These are phyloP conservation scores for Apiospora hydei DNA, from an alignment of 2,329 filamentous ascomycete genomes.

Conservation along the genomic window DNA sequence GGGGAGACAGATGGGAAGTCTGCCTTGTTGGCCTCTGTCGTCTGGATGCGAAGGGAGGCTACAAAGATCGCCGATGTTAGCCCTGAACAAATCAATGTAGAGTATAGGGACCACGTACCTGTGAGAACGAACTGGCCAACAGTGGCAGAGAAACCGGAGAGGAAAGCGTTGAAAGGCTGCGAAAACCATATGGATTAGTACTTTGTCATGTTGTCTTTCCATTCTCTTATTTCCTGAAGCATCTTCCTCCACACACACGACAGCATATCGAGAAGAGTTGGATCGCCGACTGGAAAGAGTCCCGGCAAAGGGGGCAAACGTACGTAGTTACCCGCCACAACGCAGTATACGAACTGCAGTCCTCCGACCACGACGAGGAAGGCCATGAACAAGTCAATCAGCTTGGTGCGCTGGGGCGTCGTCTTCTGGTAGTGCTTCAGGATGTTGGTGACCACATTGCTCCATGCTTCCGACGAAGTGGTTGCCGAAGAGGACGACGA, in stretches of 20 bases:
- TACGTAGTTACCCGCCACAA: constrained; percentile 94
- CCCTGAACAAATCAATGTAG: background rate
- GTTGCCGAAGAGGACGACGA: constrained; percentile 3
- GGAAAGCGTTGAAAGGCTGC: constrained; percentile 98
- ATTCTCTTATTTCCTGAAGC: background rate
- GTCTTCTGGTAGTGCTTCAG: constrained; percentile 79
- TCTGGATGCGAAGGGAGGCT: constrained; percentile 89
- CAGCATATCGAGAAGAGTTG: background rate
- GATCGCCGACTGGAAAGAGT: background rate
- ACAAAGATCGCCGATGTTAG: constrained; percentile 29
- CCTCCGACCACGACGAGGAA: constrained; percentile 86
- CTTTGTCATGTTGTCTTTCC: background rate
- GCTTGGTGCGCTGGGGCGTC: constrained; percentile 89
- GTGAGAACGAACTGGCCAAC: constrained; percentile 98
- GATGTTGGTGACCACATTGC: constrained; percentile 72
- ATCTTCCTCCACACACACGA: background rate
- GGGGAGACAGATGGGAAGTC: constrained; percentile 81
- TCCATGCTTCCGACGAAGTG: constrained; percentile 42
- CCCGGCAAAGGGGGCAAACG: constrained; percentile 47
- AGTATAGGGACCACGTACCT: constrained; percentile 58
- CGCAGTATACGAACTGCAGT: constrained; percentile 93
- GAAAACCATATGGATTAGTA: constrained; percentile 34
- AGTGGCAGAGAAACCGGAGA: constrained; percentile 91
- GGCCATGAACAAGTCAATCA: constrained; percentile 88
- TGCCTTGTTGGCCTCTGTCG: constrained; percentile 79